Base-by-base conservation (phyloP, 148 eudicot species). In the Persicaria tinctoria region DNA sequence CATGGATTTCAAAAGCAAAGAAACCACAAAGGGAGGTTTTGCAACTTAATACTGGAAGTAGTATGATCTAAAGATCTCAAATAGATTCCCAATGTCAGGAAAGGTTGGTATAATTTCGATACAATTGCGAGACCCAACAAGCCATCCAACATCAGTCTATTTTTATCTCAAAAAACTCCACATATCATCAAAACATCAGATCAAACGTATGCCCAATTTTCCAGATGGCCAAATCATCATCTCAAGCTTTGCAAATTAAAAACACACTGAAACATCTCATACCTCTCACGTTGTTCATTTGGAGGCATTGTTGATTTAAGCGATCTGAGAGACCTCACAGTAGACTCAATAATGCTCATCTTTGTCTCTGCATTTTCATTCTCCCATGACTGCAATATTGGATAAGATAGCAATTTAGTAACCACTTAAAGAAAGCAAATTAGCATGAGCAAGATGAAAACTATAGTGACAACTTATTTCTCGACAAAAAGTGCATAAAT, bases 271-370 rank as follows among this genome's bases (percentile, higher is more conserved):
- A 60, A 60, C 10, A 60, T 2, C 5, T 9, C 75, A 59, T 80
- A 95, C 98, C 93, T 90, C 85, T 86, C 89, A 77, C 82, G 54
- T 72, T 90, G 90, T 78, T 92, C 98, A 79, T 86, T 86, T 10
- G 97, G 83, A 79, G 96, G 90, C 86, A 94, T 70, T 66, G 57
- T 77, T 12, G 93, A 80, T 79, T 87, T 85, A 38, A 88, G 86
- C 49, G 90, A 87, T 86, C 98, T 90, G 14, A 92, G 88, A 51
- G 89, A 86, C 86, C 78, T 92, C 60, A 87, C 96, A 14, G 84
- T 85, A 72, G 87, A 84, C 77, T 88, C 92, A 51, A 90, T 77
- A 68, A 87, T 76, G 70, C 90, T 88, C 98, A 95, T 95, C 80
- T 86, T 90, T 73, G 64, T 60, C 78, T 92, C 97, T 51, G 85